Base-by-base conservation (phyloP, 306 rosid genomes). In the Trichosanthes truncata region DNA sequence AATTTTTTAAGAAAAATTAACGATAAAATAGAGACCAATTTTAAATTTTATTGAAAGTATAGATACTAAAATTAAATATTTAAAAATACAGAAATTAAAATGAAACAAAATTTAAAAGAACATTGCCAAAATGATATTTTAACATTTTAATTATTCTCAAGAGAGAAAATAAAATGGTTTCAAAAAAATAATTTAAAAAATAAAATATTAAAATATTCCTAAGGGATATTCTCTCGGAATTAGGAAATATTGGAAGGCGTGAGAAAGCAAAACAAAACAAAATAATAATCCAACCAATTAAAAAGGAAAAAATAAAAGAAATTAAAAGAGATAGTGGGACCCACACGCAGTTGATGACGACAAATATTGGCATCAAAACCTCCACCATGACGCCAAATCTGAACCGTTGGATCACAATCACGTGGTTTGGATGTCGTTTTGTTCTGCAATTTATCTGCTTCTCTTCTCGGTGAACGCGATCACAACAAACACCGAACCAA, bases 361-460 rank as follows among this genome's bases (percentile, higher is more conserved):
- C 88, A 89, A 84, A 73, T 62, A 76, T 68, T 20, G 40, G 61
- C 90, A 82, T 88, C 62, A 84, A 78, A 75, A 53, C 76, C 15
- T 68, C 80, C 89, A 80, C 84, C 89, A 3, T 20, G 31, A 38
- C 26, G 77, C 72, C 57, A 85, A 89, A 91, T 93, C 96, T 81
- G 80, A 63, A 78, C 91, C 94, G 89, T 88, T 38, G 51, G 87
- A 86, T 74, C 4, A 40, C 9, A 78, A 79, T 43, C 45, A 20
- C 5, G 68, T 68, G 92, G 88, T 75, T 90, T 85, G 77, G 53
- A 14, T 15, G 33, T 83, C 43, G 82, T 53, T 26, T 31, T 59
- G 25, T 69, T 75, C 79, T 52, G 29, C 72, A 25, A 46, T 66
- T 40, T 53, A 79, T 81, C 87, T 76, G 69, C 84, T 49, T 78